Evolutionary conservation across 345 rosid genomes (phyloP).

Genomic region (Ceriops tagal): DNA sequence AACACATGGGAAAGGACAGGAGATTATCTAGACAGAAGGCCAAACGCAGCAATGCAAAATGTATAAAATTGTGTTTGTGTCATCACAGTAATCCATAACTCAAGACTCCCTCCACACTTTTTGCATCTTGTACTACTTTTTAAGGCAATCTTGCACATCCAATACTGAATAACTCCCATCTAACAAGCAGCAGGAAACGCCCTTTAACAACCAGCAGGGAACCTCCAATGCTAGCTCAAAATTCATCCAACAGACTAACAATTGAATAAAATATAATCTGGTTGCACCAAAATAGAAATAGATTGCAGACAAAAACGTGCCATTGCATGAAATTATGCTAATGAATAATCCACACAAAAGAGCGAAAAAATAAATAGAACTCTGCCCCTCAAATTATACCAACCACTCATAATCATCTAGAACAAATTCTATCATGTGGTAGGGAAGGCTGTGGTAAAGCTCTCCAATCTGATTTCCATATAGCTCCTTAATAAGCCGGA

Average conservation of each 20-base stretch:
- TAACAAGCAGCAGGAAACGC: background rate
- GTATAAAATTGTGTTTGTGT: too few species aligned
- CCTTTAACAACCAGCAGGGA: background rate
- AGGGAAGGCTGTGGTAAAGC: slow-evolving; percentile 87
- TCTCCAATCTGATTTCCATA: slow-evolving; percentile 92
- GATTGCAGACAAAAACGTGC: background rate
- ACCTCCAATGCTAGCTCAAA: background rate
- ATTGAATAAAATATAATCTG: background rate
- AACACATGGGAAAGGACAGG: background rate
- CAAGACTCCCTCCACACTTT: background rate
- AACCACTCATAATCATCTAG: slow-evolving; percentile 78
- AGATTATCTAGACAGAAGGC: background rate
- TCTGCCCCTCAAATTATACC: slow-evolving; percentile 25
- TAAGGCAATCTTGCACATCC: background rate
- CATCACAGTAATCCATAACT: background rate
- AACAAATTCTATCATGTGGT: slow-evolving; percentile 81
- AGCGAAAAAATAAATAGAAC: background rate
- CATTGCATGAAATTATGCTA: too few species aligned
- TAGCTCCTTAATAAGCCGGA: slow-evolving; percentile 81
- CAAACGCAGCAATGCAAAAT: background rate
- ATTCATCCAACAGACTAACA: background rate
- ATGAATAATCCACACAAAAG: background rate
- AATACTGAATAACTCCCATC: background rate
- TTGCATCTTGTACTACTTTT: background rate
- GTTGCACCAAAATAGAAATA: background rate